These are phyloP conservation scores for Myxozyma melibiosi DNA, from an alignment of 805 yeast genomes.

Conservation along the genomic window DNA sequence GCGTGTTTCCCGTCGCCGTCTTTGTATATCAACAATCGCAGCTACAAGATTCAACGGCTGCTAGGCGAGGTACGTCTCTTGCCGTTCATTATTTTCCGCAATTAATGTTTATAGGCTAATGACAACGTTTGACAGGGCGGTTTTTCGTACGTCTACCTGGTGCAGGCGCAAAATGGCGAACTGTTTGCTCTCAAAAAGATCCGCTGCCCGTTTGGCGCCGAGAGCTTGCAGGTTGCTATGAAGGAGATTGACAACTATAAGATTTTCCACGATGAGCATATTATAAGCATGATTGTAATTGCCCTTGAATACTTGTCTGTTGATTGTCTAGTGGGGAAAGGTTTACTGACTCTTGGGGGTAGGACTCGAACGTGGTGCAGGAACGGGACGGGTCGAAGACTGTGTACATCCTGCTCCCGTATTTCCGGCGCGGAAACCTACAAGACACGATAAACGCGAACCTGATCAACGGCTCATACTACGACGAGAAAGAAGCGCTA, in stretches of 20 bases:
- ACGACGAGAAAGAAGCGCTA: slow-evolving; percentile 67
- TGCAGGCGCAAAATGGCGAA: slow-evolving; percentile 51
- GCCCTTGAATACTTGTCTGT: too few relatives aligned
- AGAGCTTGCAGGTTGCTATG: slow-evolving; percentile 71
- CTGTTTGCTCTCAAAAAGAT: slow-evolving; percentile 80
- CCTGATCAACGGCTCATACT: slow-evolving; percentile 54
- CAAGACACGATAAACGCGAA: slow-evolving; percentile 77
- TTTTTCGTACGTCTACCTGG: slow-evolving; percentile 82
- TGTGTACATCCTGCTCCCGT: slow-evolving; percentile 78
- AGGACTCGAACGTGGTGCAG: slow-evolving; percentile 68
- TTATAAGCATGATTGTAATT: slow-evolving; percentile 57
- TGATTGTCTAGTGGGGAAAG: not conserved
- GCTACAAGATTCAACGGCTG: slow-evolving; percentile 65
- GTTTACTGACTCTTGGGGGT: too few relatives aligned
- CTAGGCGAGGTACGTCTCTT: slow-evolving; percentile 65
- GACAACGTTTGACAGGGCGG: slow-evolving; percentile 67
- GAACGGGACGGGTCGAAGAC: slow-evolving; percentile 79
- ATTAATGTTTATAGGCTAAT: not conserved
- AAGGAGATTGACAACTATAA: slow-evolving; percentile 75
- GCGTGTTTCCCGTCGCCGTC: slow-evolving; percentile 54
- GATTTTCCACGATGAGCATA: slow-evolving; percentile 66
- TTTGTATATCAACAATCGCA: slow-evolving; percentile 61
- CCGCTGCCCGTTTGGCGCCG: slow-evolving; percentile 83
- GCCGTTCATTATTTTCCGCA: not conserved
- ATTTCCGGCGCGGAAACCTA: slow-evolving; percentile 62